phyloP scores from a whole-genome alignment of 1,139 yeast genomes.

The Yamadazyma sp. region DNA sequence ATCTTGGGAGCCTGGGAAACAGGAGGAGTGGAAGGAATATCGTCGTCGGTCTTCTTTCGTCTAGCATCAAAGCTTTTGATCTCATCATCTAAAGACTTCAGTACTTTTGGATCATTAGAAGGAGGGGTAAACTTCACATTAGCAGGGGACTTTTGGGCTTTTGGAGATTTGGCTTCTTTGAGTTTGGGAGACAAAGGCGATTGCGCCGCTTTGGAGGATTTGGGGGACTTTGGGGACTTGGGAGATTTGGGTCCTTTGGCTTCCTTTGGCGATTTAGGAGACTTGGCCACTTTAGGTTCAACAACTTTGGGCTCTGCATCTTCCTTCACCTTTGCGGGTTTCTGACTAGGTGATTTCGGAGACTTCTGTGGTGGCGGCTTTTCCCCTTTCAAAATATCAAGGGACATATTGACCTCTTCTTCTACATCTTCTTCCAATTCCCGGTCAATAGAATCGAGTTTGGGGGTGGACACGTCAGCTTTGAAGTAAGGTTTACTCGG shows the following conservation, averaged over 20 bases:
- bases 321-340: too few species aligned
- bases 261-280: slow-evolving; percentile 11
- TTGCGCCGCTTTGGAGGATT: slow-evolving; percentile 3
- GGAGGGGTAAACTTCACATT: neutral
- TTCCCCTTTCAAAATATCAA: neutral
- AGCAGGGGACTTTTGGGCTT: neutral
- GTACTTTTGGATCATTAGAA: slow-evolving; percentile 4
- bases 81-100: slow-evolving; percentile 24
- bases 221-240: slow-evolving; percentile 6
- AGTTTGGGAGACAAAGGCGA: slow-evolving; percentile 12
- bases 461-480: slow-evolving; percentile 8
- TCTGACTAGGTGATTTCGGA: neutral
- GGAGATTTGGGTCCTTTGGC: slow-evolving; percentile 9
- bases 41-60: slow-evolving; percentile 7
- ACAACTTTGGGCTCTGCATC: slow-evolving; percentile 3
- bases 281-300: slow-evolving; percentile 5
- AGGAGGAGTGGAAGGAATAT: neutral
- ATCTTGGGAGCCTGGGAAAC: slow-evolving; percentile 3
- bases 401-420: too few species aligned
- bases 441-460: slow-evolving; percentile 6
- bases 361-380: slow-evolving; percentile 1
- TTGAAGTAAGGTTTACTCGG: slow-evolving; percentile 2
- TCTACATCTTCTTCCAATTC: slow-evolving; percentile 1
- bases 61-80: slow-evolving; percentile 11
- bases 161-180: neutral